These are phyloP conservation scores for Lentinula aciculospora DNA, from an alignment of 768 basidiomycete genomes.

Conservation along the genomic window DNA sequence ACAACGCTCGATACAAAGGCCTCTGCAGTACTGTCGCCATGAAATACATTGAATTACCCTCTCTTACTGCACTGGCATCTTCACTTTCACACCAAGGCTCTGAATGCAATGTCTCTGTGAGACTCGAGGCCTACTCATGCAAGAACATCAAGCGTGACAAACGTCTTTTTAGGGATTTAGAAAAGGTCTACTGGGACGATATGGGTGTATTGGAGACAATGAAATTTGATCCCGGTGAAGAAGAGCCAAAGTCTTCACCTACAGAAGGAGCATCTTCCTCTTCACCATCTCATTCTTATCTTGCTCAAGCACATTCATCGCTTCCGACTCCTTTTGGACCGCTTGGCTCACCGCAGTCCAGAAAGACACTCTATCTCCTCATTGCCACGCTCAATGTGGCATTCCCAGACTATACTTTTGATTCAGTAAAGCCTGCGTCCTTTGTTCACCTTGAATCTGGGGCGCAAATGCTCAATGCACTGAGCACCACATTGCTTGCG, in stretches of 20 bases:
- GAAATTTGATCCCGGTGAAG: background rate
- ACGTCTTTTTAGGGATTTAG: conserved; percentile 90
- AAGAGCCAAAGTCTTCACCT: conserved; percentile 6
- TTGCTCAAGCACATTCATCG: conserved; percentile 61
- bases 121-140: conserved; percentile 96
- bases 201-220: conserved; percentile 1
- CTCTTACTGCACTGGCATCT: conserved; percentile 69
- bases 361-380: conserved; percentile 93
- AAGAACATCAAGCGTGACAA: conserved; percentile 97
- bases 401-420: conserved; percentile 97
- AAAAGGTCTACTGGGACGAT: conserved; percentile 70
- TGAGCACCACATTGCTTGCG: conserved; percentile 77
- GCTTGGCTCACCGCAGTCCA: conserved; percentile 74
- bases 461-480: conserved; percentile 75
- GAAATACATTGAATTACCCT: conserved; percentile 89
- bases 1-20: background rate
- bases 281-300: conserved; percentile 79
- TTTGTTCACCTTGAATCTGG: conserved; percentile 83
- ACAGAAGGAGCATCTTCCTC: conserved; percentile 75
- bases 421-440: conserved; percentile 82
- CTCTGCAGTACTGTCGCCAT: too few relatives aligned
- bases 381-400: conserved; percentile 96
- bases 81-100: conserved; percentile 81
- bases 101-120: conserved; percentile 84
- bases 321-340: conserved; percentile 89